Base-by-base conservation (phyloP, 305 asterid genomes). In the Plantago lanceolata region DNA sequence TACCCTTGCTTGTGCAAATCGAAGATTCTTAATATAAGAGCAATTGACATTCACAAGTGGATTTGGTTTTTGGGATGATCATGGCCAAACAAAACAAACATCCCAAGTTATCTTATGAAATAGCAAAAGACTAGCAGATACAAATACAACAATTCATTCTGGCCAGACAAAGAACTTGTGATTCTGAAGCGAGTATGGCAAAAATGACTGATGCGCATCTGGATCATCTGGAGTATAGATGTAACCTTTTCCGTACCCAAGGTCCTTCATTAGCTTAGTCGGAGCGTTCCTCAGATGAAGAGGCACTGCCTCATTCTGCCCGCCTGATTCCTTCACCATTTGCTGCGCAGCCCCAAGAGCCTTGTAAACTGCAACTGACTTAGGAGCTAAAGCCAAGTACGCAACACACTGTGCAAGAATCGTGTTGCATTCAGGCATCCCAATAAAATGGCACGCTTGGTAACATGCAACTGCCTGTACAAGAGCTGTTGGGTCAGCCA, bases 211-310 rank as follows among this genome's bases (percentile, higher is more conserved):
- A 1, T 75, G 63, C 6, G 76, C 35, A 50, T 78, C 67, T 1
- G 79, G 82, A 71, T 80, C 74, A 59, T 84, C 95, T 9, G 98
- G 96, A 18, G 96, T 91, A 72, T 86, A 84, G 8, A 84, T 49
- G 40, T 89, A 89, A 18, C 73, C 96, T 68, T 83, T 75, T 3
- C 96, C 98, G 63, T 85, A 89, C 19, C 93, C 95, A 65, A 86
- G 71, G 68, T 92, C 90, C 73, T 84, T 85, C 98, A 92, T 87
- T 40, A 92, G 73, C 85, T 82, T 89, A 16, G 96, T 89, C 8
- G 96, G 90, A 37, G 98, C 96, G 69, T 92, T 92, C 80, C 98
- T 86, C 64, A 89, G 50, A 63, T 86, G 98, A 49, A 89, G 66
- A 13, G 98, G 96, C 63, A 92, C 96, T 55, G 84, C 79, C 58